Evolutionary conservation across 139 green algal genomes (phyloP), one percentile per base, ranked within the genome.

Genomic region (Diplosphaera chodatii): DNA sequence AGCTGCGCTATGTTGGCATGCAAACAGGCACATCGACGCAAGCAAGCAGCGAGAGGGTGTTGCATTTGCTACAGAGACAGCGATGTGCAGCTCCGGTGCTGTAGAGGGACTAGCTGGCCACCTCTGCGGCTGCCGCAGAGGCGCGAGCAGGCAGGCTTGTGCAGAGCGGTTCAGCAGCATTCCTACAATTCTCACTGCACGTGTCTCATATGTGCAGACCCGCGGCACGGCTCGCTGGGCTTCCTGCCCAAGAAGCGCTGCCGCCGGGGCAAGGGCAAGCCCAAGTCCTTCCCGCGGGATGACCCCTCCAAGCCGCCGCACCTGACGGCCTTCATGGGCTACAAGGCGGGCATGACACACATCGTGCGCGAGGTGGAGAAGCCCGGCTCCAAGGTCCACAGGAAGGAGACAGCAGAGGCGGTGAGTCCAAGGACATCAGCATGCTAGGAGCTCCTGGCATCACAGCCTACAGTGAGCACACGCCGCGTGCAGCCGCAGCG

Each of bases 171-270:
- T n/a, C n/a, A n/a, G n/a, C n/a, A n/a, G n/a, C n/a, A n/a, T n/a
- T n/a, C n/a, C n/a, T n/a, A n/a, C n/a, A n/a, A n/a, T n/a, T n/a
- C n/a, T n/a, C n/a, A n/a, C n/a, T n/a, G n/a, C n/a, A n/a, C n/a
- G n/a, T n/a, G n/a, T n/a, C 4, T 59, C 48, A 3, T 28, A 1
- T 29, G 30, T 71, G 78, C 89, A 92, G 85, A 97, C 80, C 94
- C 94, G 32, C 87, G 95, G 59, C 89, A 92, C 84, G 96, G 96
- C 70, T 96, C 91, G 41, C 83, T 99, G 80, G 96, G 96, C 69
- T 99, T 99, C 86, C 83, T 97, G 82, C 96, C 96, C 84, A 97
- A 95, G 87, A 99, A 99, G 93, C 88, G 96, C 59, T 97, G 91
- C 88, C 84, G 91, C 68, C 90, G 96, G 73, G 84, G 86, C 27